These are phyloP conservation scores for Clonostachys chloroleuca DNA, from an alignment of 2,329 filamentous ascomycete genomes.

Conservation along the genomic window DNA sequence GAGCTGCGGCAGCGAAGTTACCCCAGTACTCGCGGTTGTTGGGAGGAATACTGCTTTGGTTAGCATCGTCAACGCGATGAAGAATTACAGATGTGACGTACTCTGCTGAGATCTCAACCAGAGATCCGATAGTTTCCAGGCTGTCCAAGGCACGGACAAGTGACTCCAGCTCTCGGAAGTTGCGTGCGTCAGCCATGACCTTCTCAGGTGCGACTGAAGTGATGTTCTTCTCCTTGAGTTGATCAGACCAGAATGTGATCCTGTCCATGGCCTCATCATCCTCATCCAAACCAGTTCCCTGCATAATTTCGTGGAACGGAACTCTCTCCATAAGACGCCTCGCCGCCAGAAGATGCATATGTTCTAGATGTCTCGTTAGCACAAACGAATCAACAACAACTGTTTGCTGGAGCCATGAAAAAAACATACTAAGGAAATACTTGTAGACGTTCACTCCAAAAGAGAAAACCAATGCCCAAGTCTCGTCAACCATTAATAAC, in stretches of 20 bases:
- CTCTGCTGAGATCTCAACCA: slow-evolving; percentile 47
- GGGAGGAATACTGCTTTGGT: slow-evolving; percentile 20
- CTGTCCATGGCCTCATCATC: slow-evolving; percentile 32
- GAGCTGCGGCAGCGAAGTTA: slow-evolving; percentile 49
- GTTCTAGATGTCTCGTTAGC: neutral
- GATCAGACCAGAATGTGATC: slow-evolving; percentile 30
- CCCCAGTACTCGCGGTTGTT: slow-evolving; percentile 45
- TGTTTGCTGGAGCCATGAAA: neutral
- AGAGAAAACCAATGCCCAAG: slow-evolving; percentile 67
- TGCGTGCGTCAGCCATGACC: slow-evolving; percentile 51
- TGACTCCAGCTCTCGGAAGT: slow-evolving; percentile 65
- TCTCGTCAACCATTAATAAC: slow-evolving; percentile 70
- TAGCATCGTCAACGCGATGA: slow-evolving; percentile 9
- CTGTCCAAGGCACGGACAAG: slow-evolving; percentile 62
- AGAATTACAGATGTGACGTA: slow-evolving; percentile 21
- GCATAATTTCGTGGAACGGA: slow-evolving; percentile 41
- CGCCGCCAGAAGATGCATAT: slow-evolving; percentile 3
- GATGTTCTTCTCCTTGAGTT: slow-evolving; percentile 27
- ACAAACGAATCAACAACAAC: neutral
- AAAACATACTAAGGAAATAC: slow-evolving; percentile 72
- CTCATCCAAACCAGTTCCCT: slow-evolving; percentile 28
- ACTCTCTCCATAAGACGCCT: slow-evolving; percentile 35
- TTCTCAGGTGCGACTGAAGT: slow-evolving; percentile 29
- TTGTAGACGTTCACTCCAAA: slow-evolving; percentile 73
- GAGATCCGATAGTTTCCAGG: slow-evolving; percentile 61